phyloP scores from a whole-genome alignment of 1,139 yeast genomes.

The Scheffersomyces quercinus region DNA sequence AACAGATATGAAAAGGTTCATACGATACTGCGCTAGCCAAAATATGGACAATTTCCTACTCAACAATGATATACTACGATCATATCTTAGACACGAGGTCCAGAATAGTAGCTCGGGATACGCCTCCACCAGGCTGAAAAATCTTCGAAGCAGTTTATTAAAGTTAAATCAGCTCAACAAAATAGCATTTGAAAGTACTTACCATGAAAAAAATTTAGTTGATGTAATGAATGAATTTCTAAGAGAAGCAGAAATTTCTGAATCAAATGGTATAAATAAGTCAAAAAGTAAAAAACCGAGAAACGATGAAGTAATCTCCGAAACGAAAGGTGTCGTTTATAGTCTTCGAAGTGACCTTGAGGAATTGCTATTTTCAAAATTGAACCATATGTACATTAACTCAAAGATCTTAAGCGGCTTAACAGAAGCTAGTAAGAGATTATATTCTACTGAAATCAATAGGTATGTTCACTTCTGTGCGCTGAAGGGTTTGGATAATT shows the following conservation, averaged over 20 bases:
- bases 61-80: neutral
- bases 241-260: neutral
- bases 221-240: neutral
- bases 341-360: neutral
- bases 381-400: neutral
- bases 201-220: slow-evolving; percentile 1
- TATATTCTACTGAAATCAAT: slow-evolving; percentile 1
- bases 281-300: neutral
- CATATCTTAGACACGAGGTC: slow-evolving; percentile 2
- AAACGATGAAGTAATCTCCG: neutral
- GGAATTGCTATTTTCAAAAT: neutral
- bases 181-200: slow-evolving; percentile 1
- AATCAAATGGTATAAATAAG: neutral
- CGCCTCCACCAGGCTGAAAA: slow-evolving; percentile 3
- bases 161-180: slow-evolving; percentile 3
- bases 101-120: neutral
- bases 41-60: slow-evolving; percentile 1
- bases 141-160: slow-evolving; percentile 5
- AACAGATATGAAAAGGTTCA: slow-evolving; percentile 4
- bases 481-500: neutral
- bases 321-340: neutral
- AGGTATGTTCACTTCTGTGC: slow-evolving; percentile 1
- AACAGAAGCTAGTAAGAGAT: slow-evolving; percentile 1
- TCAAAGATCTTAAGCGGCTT: neutral
- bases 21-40: slow-evolving; percentile 2